Evolutionary conservation across 2,329 filamentous ascomycete species (phyloP), one percentile per base, ranked within the genome.

Genomic region (Trichoderma endophyticum): DNA sequence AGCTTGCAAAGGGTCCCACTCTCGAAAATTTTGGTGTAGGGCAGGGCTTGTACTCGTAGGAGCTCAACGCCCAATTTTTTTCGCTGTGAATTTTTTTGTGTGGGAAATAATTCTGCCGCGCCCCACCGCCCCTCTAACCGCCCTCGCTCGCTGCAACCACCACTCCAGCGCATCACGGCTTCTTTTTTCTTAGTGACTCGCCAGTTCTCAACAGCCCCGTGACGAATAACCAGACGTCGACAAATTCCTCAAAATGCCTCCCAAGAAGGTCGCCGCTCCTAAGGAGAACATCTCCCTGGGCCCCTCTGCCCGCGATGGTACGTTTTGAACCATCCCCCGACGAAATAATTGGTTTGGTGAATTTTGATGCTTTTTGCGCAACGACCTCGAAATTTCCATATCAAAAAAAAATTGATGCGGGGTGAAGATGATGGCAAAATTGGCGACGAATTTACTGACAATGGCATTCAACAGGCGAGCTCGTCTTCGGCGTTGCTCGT

Each of bases 231-330:
- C 80, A 79, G 77, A 78, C 77, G 78, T 78, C 78, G 77, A 75
- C 76, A 76, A 77, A 57, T 65, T 65, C 71, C 81, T 85, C 88
- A 93, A 86, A 84, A 98, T 98, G 95, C 88, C 95, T 86, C 95
- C 95, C 85, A 97, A 97, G 91, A 97, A 97, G 91, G 95, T 95
- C 85, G 87, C 90, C 84, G 91, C 93, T 82, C 89, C 90, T 81
- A 91, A 95, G 88, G 96, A 98, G 92, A 99, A 99, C 88, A 96
- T 99, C 89, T 95, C 93, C 86, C 91, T 98, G 81, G 96, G 96
- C 81, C 96, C 96, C 84, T 93, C 97, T 86, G 93, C 95, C 88
- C 92, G 95, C 84, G 95, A 98, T 90, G 95, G 94, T 95, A 84
- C 83, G 77, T 72, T 72, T 21, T 24, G 48, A 30, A 21, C n/a